phyloP scores from a whole-genome alignment of 371 early-diverging fungal species.

The Saksenaea oblongispora region DNA sequence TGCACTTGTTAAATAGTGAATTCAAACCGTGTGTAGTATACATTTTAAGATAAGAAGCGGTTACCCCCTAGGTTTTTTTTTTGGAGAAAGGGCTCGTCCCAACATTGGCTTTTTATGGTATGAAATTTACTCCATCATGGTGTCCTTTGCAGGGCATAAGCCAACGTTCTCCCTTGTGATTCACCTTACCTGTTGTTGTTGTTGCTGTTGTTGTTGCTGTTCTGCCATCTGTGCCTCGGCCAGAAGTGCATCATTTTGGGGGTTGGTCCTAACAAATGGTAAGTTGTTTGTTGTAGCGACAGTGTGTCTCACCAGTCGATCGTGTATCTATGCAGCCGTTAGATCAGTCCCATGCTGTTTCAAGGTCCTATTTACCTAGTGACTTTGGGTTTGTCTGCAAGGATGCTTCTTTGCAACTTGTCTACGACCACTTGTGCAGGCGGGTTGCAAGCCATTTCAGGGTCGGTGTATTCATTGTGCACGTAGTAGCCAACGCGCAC shows the following conservation, averaged over 20 bases:
- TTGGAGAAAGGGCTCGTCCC: not conserved
- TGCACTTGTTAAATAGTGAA: not conserved
- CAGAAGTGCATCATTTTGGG: constrained; percentile 25
- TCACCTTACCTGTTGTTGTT: not conserved
- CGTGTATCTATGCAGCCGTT: constrained; percentile 30
- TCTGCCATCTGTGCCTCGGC: constrained; percentile 5
- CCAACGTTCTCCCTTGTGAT: not conserved
- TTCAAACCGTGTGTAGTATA: not conserved
- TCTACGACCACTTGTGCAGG: constrained; percentile 60
- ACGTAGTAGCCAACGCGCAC: constrained; percentile 96
- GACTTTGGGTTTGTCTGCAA: constrained; percentile 94
- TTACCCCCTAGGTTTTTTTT: not conserved
- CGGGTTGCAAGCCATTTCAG: constrained; percentile 41
- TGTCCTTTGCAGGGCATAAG: not conserved
- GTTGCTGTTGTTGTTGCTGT: not conserved
- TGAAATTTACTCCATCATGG: not conserved
- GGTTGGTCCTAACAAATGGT: constrained; percentile 15
- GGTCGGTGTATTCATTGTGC: constrained; percentile 88
- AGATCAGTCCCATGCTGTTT: too few species aligned
- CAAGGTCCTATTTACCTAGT: constrained; percentile 60
- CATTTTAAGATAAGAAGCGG: not conserved
- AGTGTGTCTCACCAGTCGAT: constrained; percentile 38
- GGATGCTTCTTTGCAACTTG: constrained; percentile 79
- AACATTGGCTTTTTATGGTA: not conserved
- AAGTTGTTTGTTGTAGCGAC: not conserved